These are phyloP conservation scores for Quercus agrifolia DNA, from an alignment of 306 rosid species.

Conservation along the genomic window DNA sequence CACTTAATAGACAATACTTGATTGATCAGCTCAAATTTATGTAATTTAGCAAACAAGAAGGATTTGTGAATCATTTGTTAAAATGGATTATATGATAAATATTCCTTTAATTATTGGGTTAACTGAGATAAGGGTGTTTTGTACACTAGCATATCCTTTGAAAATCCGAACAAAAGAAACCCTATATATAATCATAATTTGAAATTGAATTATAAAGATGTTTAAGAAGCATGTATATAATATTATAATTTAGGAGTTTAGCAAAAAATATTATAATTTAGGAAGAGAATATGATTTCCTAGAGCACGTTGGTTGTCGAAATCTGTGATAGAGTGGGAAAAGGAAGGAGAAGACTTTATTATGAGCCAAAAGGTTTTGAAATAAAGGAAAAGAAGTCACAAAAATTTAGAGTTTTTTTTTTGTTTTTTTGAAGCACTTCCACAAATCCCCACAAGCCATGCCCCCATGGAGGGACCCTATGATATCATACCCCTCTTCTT, in stretches of 20 bases:
- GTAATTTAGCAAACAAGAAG: too few species aligned
- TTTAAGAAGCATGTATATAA: not conserved
- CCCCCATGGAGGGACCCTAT: conserved; percentile 9
- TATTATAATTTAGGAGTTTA: too few species aligned
- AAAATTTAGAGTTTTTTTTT: not conserved
- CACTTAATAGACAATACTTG: too few species aligned
- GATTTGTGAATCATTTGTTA: too few species aligned
- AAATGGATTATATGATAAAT: too few species aligned
- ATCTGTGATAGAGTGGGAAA: not conserved
- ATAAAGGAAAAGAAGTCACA: conserved; percentile 6
- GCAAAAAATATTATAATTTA: not conserved
- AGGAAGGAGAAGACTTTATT: not conserved
- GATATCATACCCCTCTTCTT: conserved; percentile 11
- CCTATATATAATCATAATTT: not conserved
- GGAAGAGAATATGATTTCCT: not conserved
- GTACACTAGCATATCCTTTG: not conserved
- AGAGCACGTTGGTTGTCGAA: not conserved
- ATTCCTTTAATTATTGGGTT: too few species aligned
- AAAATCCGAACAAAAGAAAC: not conserved
- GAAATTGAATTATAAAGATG: not conserved
- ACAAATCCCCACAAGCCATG: not conserved
- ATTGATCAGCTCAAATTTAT: too few species aligned
- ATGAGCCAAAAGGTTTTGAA: conserved; percentile 9
- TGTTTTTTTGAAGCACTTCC: not conserved
- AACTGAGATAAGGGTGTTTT: too few species aligned